These are phyloP conservation scores for Xanthoconium separans DNA, from an alignment of 1,284 basidiomycete species.

Conservation along the genomic window DNA sequence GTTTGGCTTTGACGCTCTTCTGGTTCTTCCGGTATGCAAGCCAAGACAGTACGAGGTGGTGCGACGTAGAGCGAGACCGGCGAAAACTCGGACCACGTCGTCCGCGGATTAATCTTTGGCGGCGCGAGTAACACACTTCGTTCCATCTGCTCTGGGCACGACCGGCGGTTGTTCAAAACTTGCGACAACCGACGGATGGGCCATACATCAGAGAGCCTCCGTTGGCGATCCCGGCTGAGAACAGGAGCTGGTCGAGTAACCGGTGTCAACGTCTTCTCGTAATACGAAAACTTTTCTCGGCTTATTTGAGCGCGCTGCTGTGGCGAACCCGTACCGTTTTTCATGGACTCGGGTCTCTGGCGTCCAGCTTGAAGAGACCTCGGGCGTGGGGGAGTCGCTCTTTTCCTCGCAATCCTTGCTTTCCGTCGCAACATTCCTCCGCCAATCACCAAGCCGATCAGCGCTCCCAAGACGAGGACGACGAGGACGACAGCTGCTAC, in stretches of 20 bases:
- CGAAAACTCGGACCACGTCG: slow-evolving; percentile 35
- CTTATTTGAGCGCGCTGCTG: background rate
- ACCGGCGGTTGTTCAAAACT: slow-evolving; percentile 10
- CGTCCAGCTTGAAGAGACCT: background rate
- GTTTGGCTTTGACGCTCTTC: slow-evolving; percentile 27
- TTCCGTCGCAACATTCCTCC: slow-evolving; percentile 29
- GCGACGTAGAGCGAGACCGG: slow-evolving; percentile 19
- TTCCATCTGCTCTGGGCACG: slow-evolving; percentile 4
- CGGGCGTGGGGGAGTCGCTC: background rate
- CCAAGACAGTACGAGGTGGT: slow-evolving; percentile 19
- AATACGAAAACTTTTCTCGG: slow-evolving; percentile 8
- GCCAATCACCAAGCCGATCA: slow-evolving; percentile 27
- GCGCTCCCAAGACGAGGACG: slow-evolving; percentile 29
- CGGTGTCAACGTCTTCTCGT: slow-evolving; percentile 15
- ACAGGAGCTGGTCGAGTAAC: slow-evolving; percentile 18
- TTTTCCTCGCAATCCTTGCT: slow-evolving; percentile 4
- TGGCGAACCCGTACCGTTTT: background rate
- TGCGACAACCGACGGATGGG: slow-evolving; percentile 22
- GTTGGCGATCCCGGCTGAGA: slow-evolving; percentile 14
- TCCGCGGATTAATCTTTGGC: slow-evolving; percentile 12
- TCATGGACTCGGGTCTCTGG: slow-evolving; percentile 7
- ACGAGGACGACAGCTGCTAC: slow-evolving; percentile 23
- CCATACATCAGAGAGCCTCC: slow-evolving; percentile 22
- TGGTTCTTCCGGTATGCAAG: slow-evolving; percentile 31
- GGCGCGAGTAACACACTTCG: background rate